Evolutionary conservation across 805 yeast species (phyloP), one percentile per base, ranked within the genome.

Genomic region (Candida boidinii): DNA sequence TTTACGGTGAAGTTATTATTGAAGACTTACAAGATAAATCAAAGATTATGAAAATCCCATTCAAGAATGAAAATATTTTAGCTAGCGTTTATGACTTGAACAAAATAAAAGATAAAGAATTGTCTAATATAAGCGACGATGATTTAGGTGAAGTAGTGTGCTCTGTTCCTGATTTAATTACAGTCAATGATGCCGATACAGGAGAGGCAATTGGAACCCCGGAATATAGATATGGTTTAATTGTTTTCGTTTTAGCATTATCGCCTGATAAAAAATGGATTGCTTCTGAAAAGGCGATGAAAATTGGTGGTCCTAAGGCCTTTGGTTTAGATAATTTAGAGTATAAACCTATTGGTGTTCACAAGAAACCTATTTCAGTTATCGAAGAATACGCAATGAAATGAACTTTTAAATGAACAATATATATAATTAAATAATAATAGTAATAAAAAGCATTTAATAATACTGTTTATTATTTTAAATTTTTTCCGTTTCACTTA

Each of bases 141-240:
- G 35, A 18, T 4, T 44, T 45, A 14, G 48, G 45, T 15, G 42
- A 48, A 29, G 44, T 51, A 6, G 48, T 61, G 7, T 48, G 58
- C 31, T 46, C 60, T 14, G 67, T 60, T 15, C 68, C 68, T 18
- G 67, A 62, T 38, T 35, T 62, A 29, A 59, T 62, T 31, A 34
- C 64, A 2, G 62, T 62, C 10, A 37, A 52, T 26, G 63, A 62
- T 38, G 39, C 49, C 11, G 62, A 59, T 28, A 44, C 53, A 20
- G 66, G 67, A 20, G 64, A 59, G 36, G 66, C 66, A 10, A 53
- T 62, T 8, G 67, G 68, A 4, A 61, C 66, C 2, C 65, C 62
- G n/a, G 68, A 62, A 15, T 62, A 60, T 37, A 37, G 64, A 27
- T 62, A 62, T 38, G 68, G 68, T 3, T 33, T 62, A 23, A 30